Evolutionary conservation across 345 rosid genomes (phyloP).

Genomic region (Syzygium grande): DNA sequence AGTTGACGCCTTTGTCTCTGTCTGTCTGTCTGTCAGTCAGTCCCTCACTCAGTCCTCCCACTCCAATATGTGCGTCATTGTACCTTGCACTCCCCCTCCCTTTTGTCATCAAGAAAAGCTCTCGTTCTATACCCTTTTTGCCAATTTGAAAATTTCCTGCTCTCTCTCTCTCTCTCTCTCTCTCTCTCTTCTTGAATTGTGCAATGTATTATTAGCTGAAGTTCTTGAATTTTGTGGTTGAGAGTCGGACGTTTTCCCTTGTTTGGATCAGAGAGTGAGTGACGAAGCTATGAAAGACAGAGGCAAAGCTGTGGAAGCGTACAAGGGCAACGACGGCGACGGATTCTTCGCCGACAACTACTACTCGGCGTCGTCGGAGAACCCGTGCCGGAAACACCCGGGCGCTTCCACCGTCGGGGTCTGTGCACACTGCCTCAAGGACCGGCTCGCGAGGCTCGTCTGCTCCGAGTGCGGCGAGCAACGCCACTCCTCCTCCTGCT

Average conservation of each 20-base stretch:
- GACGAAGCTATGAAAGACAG: constrained; percentile 55
- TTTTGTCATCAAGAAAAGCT: background rate
- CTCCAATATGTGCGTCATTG: background rate
- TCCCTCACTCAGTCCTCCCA: background rate
- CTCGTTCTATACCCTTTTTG: background rate
- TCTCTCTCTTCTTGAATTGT: background rate
- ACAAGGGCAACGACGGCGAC: constrained; percentile 9
- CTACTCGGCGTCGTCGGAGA: constrained; percentile 40
- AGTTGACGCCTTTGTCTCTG: constrained; percentile 47
- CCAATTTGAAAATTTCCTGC: background rate
- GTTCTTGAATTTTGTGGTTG: background rate
- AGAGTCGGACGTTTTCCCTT: background rate
- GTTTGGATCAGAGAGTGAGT: background rate
- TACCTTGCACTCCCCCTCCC: background rate
- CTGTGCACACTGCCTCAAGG: constrained; percentile 80
- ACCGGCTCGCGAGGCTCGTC: constrained; percentile 72
- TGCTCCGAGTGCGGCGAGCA: constrained; percentile 97
- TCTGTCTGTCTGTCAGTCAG: constrained; percentile 12
- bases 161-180: background rate
- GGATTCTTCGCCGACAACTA: constrained; percentile 9
- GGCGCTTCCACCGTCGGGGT: constrained; percentile 62
- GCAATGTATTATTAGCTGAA: background rate
- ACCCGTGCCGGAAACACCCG: constrained; percentile 87
- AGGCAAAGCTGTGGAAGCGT: constrained; percentile 68
- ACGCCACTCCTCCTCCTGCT: constrained; percentile 86